Base-by-base conservation (phyloP, 352 stramenopile species). In the Nothophytophthora sp. region DNA sequence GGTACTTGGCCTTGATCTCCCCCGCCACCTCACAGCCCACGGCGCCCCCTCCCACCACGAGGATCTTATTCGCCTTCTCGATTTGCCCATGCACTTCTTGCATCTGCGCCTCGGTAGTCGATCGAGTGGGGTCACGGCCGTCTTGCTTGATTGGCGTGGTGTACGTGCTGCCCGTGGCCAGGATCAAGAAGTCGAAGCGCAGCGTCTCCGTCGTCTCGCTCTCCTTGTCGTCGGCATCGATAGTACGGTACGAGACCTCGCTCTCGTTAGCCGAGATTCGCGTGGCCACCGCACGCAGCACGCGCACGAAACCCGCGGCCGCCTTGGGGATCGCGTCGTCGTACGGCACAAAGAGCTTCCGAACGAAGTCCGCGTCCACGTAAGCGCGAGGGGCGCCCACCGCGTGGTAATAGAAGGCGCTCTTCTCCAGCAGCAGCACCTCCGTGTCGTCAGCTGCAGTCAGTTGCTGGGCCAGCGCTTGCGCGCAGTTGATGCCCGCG, bases 21-120 rank as follows among this genome's bases (percentile, higher is more conserved):
- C 40, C 77, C 0, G 75, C 77, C 12, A 88, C 50, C 39, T 88
- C 75, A 34, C 59, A 73, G 18, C 74, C 72, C 15, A 86, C 75
- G 0, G 72, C 46, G 11, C 77, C 77, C 18, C 77, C 77, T 1
- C 77, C 77, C 0, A 88, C 59, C 15, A 88, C 49, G 13, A 86
- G 48, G 30, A 88, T 71, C 35, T 45, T 77, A n/a, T 65, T n/a
- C 4, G 72, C 72, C 4, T 49, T 61, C 12, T 59, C 62, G 27
- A 86, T 82, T 16, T 64, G 45, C 3, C 60, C 43, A 24, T 35
- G 51, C 18, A 73, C 58, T 25, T 73, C 49, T 2, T 54, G 22
- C 10, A 86, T 44, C 32, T 73, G 63, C 0, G 24, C 9, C 35
- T 80, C 67, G 0, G 56, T 68, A 18, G 27, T 13, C 2, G 43